These are phyloP conservation scores for Hanseniaspora thailandica DNA, from an alignment of 805 yeast species.

Conservation along the genomic window DNA sequence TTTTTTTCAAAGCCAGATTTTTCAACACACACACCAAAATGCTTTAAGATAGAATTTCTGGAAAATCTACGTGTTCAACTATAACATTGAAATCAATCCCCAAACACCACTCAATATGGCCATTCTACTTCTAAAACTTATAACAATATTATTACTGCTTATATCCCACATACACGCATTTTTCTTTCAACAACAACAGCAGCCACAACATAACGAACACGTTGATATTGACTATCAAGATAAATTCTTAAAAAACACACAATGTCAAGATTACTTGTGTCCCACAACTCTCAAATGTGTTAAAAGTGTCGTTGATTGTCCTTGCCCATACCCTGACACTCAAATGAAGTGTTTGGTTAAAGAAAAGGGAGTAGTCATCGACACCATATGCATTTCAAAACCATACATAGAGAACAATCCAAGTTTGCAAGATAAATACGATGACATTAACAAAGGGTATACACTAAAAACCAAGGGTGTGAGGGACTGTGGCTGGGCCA, in stretches of 20 bases:
- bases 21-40: background rate
- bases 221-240: constrained; percentile 28
- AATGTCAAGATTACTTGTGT: constrained; percentile 63
- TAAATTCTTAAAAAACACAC: constrained; percentile 26
- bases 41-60: no score
- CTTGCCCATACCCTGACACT: constrained; percentile 80
- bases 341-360: constrained; percentile 75
- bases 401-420: constrained; percentile 42
- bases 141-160: background rate
- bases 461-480: constrained; percentile 35
- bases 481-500: constrained; percentile 81
- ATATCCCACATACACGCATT: background rate
- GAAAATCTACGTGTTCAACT: no score
- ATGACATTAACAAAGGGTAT: constrained; percentile 42
- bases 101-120: background rate
- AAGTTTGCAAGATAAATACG: constrained; percentile 28
- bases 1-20: no score
- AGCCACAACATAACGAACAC: constrained; percentile 27
- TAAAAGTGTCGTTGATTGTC: constrained; percentile 55
- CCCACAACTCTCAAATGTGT: constrained; percentile 79
- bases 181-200: constrained; percentile 32
- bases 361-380: constrained; percentile 32
- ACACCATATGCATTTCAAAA: constrained; percentile 71
- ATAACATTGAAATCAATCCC: no score
- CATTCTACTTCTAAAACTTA: background rate